A percentile compares a stretch with the other conserved stretches of the same genome.
phyloP scores from a whole-genome alignment of 2,329 filamentous ascomycete genomes.

The Colletotrichum karsti region DNA sequence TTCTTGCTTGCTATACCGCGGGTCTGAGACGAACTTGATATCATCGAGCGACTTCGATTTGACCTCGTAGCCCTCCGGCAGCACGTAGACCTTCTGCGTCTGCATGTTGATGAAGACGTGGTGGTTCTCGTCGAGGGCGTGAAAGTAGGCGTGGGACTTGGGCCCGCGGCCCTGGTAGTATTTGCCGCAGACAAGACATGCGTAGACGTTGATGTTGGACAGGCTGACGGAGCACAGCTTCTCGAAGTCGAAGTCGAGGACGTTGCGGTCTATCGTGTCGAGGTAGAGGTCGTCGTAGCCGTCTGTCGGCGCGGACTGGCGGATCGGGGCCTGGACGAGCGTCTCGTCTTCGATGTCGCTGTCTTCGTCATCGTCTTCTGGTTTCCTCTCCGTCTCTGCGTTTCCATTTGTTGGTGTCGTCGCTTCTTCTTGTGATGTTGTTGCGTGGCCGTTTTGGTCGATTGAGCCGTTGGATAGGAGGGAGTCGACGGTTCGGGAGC shows the following conservation, averaged over 20 bases:
- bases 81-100: slow-evolving; percentile 87
- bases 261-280: slow-evolving; percentile 92
- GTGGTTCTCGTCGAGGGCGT: slow-evolving; percentile 92
- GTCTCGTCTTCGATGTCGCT: slow-evolving; percentile 51
- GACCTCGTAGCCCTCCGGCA: slow-evolving; percentile 97
- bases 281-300: slow-evolving; percentile 97
- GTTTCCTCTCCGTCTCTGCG: slow-evolving; percentile 29
- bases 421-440: slow-evolving; percentile 32
- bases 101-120: slow-evolving; percentile 99
- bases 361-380: slow-evolving; percentile 43
- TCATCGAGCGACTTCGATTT: slow-evolving; percentile 94
- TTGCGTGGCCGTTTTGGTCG: slow-evolving; percentile 41
- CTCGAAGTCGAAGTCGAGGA: slow-evolving; percentile 98
- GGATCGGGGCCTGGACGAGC: slow-evolving; percentile 55
- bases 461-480: slow-evolving; percentile 41
- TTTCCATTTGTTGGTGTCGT: slow-evolving; percentile 33
- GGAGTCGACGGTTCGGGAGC: slow-evolving; percentile 59
- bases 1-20: slow-evolving; percentile 81
- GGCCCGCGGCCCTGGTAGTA: slow-evolving; percentile 95
- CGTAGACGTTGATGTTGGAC: slow-evolving; percentile 98
- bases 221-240: slow-evolving; percentile 96
- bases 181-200: slow-evolving; percentile 95
- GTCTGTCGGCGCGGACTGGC: slow-evolving; percentile 81
- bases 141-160: slow-evolving; percentile 97
- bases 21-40: slow-evolving; percentile 97